Evolutionary conservation across 116 monocot genomes (phyloP), one percentile per base, ranked within the genome.

Genomic region (Posidonia oceanica): DNA sequence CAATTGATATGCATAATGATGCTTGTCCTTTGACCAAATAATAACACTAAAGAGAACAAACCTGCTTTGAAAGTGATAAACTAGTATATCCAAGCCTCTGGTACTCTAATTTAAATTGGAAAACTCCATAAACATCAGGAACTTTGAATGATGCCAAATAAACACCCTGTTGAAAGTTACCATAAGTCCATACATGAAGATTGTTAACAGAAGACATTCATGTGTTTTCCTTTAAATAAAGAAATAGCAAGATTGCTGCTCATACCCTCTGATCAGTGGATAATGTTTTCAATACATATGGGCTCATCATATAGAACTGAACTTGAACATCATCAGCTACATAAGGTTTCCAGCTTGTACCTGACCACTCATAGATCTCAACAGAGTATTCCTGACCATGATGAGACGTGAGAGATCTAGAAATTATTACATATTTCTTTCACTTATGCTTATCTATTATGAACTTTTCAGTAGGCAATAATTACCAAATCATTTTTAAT

Each of bases 231-330:
- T 6, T 10, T 36, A 62, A 66, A 72, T 2, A 29, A 48, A 48
- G n/a, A 54, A 3, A 59, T 41, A 14, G 61, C 16, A 17, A 2
- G 38, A 40, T 10, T 39, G 2, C 4, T 61, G 18, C 61, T 52
- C 44, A 23, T 77, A 97, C 97, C 83, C 89, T 89, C 48, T 89
- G 48, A 67, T 97, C 72, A 76, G 75, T 80, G 53, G 97, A 83
- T 74, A 97, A 53, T 15, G 81, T 89, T 72, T 92, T 92, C 80
- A 97, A 76, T 13, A 97, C 82, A 72, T 97, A 97, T 38, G 97
- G 97, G 63, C 97, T 97, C 97, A 97, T 97, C 92, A 89, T 97
- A 75, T 91, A 97, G 75, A 97, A 97, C 70, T 97, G 97, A 68
- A 92, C 77, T 75, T 98, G 97, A 56, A 98, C 97, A 80, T 98